Percentiles rank a stretch among this genome's conserved stretches.
Conservation (phyloP, 352 stramenopile species). For the Globisporangium orthogonon region DNA sequence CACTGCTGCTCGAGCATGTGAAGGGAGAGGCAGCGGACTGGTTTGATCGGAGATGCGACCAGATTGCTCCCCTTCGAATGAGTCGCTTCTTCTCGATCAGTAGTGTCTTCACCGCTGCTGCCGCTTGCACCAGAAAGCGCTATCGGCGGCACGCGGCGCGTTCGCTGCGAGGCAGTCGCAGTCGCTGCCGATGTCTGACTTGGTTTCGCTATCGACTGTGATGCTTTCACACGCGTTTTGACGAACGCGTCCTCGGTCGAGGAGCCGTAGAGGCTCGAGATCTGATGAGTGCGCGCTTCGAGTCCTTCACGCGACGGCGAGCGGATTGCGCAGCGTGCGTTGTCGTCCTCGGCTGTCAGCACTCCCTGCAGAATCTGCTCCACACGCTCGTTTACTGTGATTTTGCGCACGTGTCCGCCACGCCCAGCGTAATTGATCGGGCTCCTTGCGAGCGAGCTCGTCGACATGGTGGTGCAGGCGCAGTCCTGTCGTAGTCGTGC, state of each 20-base stretch:
- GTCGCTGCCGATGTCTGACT: not conserved
- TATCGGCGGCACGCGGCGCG: constrained; percentile 4
- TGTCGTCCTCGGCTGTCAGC: constrained; percentile 25
- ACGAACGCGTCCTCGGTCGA: constrained; percentile 46
- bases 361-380: constrained; percentile 50
- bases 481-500: too few species aligned
- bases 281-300: constrained; percentile 30
- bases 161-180: not conserved
- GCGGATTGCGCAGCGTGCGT: constrained; percentile 19
- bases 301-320: constrained; percentile 23
- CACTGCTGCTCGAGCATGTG: constrained; percentile 20
- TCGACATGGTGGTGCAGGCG: not conserved
- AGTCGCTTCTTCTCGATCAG: not conserved
- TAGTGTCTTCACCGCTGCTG: not conserved
- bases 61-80: not conserved
- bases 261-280: constrained; percentile 38
- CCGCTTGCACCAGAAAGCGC: not conserved
- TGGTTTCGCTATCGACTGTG: constrained; percentile 17
- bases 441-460: constrained; percentile 7
- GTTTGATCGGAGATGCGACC: constrained; percentile 18
- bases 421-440: constrained; percentile 4
- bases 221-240: constrained; percentile 8
- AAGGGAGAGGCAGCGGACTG: constrained; percentile 22
- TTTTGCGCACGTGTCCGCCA: constrained; percentile 27
- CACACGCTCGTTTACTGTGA: constrained; percentile 64